Evolutionary conservation across 352 stramenopile genomes (phyloP), one percentile per base, ranked within the genome.

Genomic region (Peronosclerospora sorghi): DNA sequence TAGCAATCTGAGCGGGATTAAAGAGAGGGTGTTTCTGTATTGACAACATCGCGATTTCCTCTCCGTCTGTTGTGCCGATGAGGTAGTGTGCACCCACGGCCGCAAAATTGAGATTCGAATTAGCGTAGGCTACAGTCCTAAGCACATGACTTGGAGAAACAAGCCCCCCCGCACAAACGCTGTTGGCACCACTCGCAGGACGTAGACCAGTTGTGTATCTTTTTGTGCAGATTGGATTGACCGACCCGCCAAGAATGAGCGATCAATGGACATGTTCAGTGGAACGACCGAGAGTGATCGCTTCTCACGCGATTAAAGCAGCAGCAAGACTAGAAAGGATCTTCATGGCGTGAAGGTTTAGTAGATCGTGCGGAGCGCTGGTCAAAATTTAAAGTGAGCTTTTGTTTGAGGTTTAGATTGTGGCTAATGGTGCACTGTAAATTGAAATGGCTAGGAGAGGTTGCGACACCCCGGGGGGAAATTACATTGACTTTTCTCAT

Each of bases 21-120:
- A 54, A 75, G 14, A 72, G 45, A 5, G 67, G 60, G 63, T 78
- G 63, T 10, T 57, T 44, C 5, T 35, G 51, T 8, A 59, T n/a
- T 0, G 47, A 38, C 10, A 50, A 6, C n/a, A 75, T 58, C 32
- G 56, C 32, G 18, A 70, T 65, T 26, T 56, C 55, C 5, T 69
- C 56, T 9, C 48, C 51, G 36, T 56, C 45, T 23, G 50, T 18
- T 18, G 29, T 40, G 27, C 52, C 58, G 32, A 45, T 62, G 10
- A 56, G 8, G 35, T 52, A 71, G 44, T 68, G 54, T 0, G 56
- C 50, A 17, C 61, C 61, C 5, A 71, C 41, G 13, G 54, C 58
- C 3, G 57, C 61, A 27, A 45, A 62, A 5, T 56, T 48, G 24
- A 44, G 35, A 4, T 32, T 15, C 32, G 30, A 8, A 3, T 26